A percentile compares a stretch with the other conserved stretches of the same genome.
Evolutionary conservation across 148 eudicot species (phyloP).

Genomic region (Silene uniflora): DNA sequence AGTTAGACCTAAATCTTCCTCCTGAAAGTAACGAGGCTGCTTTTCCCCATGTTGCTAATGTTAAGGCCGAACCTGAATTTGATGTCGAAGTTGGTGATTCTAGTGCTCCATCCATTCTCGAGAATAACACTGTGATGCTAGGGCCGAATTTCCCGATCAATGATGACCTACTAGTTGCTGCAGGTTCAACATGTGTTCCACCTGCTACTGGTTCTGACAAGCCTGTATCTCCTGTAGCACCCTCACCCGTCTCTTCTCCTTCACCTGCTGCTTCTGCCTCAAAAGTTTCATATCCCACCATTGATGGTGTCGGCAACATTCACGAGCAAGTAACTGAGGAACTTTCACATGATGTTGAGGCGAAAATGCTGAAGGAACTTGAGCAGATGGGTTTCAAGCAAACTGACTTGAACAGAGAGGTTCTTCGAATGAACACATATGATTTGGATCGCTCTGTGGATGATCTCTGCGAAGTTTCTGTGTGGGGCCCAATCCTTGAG

Average conservation of each 20-base stretch:
- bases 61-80: constrained; percentile 17
- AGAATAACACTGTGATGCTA: constrained; percentile 18
- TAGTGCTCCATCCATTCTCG: constrained; percentile 19
- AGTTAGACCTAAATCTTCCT: constrained; percentile 54
- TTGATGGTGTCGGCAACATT: constrained; percentile 20
- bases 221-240: constrained; percentile 14
- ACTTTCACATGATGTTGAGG: constrained; percentile 32
- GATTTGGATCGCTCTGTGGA: constrained; percentile 61
- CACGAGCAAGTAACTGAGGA: constrained; percentile 16
- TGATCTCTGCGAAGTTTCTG: constrained; percentile 59
- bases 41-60: background rate
- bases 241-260: constrained; percentile 8
- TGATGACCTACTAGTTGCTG: constrained; percentile 31
- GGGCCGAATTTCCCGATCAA: constrained; percentile 45
- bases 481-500: constrained; percentile 67
- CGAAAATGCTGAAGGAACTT: constrained; percentile 50
- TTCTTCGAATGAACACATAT: constrained; percentile 54
- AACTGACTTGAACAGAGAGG: constrained; percentile 53
- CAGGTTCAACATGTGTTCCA: no score
- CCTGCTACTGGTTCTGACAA: background rate
- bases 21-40: constrained; percentile 25
- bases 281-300: constrained; percentile 27
- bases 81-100: constrained; percentile 10
- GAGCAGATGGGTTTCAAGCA: constrained; percentile 67
- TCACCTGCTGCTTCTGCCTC: constrained; percentile 4